Conservation (phyloP, 169 alveolate species). For the Eimeria tenella region DNA sequence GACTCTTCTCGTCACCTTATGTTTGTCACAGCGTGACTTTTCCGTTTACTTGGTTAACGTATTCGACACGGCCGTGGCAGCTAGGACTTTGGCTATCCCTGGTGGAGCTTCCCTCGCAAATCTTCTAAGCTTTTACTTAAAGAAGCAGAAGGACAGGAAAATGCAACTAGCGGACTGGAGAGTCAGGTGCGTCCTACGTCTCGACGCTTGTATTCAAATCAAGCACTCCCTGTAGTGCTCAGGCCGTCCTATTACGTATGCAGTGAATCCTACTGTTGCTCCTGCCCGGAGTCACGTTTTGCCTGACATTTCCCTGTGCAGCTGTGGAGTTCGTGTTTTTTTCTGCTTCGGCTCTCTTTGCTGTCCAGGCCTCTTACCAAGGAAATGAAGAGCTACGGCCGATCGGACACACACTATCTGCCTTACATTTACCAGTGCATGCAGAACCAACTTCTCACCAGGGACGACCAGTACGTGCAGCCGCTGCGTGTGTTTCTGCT, state of each 20-base stretch:
- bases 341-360: slow-evolving; percentile 18
- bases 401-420: slow-evolving; percentile 95
- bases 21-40: slow-evolving; percentile 91
- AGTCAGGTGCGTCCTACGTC: slow-evolving; percentile 68
- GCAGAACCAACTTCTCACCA: slow-evolving; percentile 62
- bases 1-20: background rate
- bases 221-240: too few species aligned
- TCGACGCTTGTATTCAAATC: background rate
- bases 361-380: slow-evolving; percentile 90
- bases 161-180: slow-evolving; percentile 97
- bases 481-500: slow-evolving; percentile 29
- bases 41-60: slow-evolving; percentile 94
- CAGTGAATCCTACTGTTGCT: background rate
- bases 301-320: background rate
- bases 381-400: slow-evolving; percentile 93
- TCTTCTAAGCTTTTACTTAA: slow-evolving; percentile 88
- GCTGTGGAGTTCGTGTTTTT: background rate
- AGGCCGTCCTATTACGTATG: too few species aligned
- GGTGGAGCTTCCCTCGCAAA: slow-evolving; percentile 89
- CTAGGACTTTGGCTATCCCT: slow-evolving; percentile 89
- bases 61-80: slow-evolving; percentile 96
- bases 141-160: slow-evolving; percentile 91
- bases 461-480: slow-evolving; percentile 53
- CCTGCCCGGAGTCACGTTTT: background rate
- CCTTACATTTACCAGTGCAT: slow-evolving; percentile 82